phyloP scores from a whole-genome alignment of 164 flowering plant genomes.

The Piper longum region DNA sequence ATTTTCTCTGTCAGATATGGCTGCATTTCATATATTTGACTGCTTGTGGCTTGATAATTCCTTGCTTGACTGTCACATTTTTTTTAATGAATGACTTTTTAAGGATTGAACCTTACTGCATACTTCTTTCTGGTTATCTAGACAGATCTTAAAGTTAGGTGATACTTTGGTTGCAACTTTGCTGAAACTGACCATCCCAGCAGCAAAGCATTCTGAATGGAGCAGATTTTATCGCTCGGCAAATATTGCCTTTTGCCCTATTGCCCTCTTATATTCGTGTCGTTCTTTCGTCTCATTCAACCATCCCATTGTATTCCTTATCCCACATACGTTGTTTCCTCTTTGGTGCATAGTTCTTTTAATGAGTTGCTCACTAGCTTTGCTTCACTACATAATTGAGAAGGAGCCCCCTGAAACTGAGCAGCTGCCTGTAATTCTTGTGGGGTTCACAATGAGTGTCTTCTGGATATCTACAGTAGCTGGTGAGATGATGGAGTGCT shows the following conservation, averaged over 20 bases:
- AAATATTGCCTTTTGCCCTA: conserved; percentile 75
- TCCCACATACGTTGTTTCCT: conserved; percentile 56
- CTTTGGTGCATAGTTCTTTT: conserved; percentile 74
- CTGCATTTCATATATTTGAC: too few relatives aligned
- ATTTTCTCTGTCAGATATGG: too few relatives aligned
- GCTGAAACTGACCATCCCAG: conserved; percentile 74
- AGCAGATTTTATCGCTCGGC: conserved; percentile 70
- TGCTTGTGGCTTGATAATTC: too few relatives aligned
- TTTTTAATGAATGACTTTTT: too few relatives aligned
- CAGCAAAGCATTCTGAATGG: conserved; percentile 65
- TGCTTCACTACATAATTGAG: conserved; percentile 60
- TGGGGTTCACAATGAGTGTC: conserved; percentile 89
- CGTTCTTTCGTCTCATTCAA: conserved; percentile 59
- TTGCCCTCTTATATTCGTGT: conserved; percentile 64
- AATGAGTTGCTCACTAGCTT: conserved; percentile 50
- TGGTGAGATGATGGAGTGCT: conserved; percentile 79
- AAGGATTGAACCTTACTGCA: background rate
- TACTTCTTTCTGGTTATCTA: conserved; percentile 4
- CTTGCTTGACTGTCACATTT: background rate
- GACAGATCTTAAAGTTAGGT: conserved; percentile 59
- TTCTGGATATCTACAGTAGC: conserved; percentile 95
- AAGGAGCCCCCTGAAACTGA: conserved; percentile 69
- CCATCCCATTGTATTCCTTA: conserved; percentile 59
- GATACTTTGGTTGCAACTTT: conserved; percentile 58
- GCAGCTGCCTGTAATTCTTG: conserved; percentile 39